These are phyloP conservation scores for Fraxinus floribunda DNA, from an alignment of 305 asterid genomes.

Conservation along the genomic window DNA sequence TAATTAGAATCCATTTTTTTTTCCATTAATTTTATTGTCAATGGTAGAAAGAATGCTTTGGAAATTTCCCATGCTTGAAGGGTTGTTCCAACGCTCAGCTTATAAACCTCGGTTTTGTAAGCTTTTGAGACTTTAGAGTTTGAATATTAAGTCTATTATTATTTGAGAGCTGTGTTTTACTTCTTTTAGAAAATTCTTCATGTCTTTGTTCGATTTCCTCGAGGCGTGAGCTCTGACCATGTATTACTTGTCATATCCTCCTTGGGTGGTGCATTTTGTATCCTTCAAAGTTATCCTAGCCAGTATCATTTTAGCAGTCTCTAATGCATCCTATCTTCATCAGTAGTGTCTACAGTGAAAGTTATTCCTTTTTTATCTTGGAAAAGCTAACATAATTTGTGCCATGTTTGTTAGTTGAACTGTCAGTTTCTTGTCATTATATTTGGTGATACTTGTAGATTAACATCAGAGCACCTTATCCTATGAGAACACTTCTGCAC, in stretches of 20 bases:
- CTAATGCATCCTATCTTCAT: not conserved
- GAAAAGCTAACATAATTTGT: not conserved
- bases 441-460: not conserved
- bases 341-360: not conserved
- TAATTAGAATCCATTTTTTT: not conserved
- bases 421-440: not conserved
- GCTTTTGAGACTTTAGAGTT: not conserved
- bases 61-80: not conserved
- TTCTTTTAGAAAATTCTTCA: not conserved
- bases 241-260: not conserved
- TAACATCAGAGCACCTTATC: not conserved
- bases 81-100: not conserved
- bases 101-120: not conserved
- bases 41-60: not conserved
- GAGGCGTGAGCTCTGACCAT: not conserved
- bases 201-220: not conserved
- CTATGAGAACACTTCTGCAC: not conserved
- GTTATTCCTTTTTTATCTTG: not conserved
- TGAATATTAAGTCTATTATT: not conserved
- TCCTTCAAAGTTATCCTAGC: not conserved
- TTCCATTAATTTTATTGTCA: not conserved
- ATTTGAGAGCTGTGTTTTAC: not conserved
- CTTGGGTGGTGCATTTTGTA: not conserved
- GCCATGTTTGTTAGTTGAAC: constrained; percentile 2
- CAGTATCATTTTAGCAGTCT: not conserved